A percentile compares a stretch with the other conserved stretches of the same genome.
phyloP scores from a whole-genome alignment of 2,329 filamentous ascomycete species.

The Penicillium sp. region DNA sequence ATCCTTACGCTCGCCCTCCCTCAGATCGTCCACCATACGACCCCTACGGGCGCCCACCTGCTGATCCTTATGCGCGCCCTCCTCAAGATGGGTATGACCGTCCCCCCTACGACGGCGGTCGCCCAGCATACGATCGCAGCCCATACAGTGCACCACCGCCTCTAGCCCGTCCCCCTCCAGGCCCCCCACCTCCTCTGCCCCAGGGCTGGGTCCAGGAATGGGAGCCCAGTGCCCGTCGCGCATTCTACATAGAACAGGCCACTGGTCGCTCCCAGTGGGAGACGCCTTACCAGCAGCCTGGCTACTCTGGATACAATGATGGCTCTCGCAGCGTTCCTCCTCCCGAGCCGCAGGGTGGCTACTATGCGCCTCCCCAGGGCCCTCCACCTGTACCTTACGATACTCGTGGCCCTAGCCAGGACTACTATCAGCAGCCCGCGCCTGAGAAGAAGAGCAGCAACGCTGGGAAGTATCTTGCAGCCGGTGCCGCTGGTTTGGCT shows the following conservation, averaged over 20 bases:
- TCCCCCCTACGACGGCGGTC: constrained; percentile 25
- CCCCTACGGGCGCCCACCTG: constrained; percentile 11
- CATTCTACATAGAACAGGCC: constrained; percentile 64
- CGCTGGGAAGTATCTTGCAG: constrained; percentile 54
- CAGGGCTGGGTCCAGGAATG: constrained; percentile 64
- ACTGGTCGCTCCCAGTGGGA: constrained; percentile 67
- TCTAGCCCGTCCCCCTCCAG: constrained; percentile 33
- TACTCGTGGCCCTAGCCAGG: constrained; percentile 9
- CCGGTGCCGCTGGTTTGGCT: constrained; percentile 59
- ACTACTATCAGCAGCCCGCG: constrained; percentile 17
- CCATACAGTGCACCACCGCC: constrained; percentile 29
- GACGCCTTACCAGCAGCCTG: constrained; percentile 44
- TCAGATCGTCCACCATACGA: constrained; percentile 16
- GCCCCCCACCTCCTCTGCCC: constrained; percentile 54
- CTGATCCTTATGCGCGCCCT: constrained; percentile 15
- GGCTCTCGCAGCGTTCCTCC: constrained; percentile 28
- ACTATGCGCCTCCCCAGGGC: constrained; percentile 22
- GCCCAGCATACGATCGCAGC: constrained; percentile 33
- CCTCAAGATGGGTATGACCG: constrained; percentile 12
- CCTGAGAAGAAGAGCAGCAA: constrained; percentile 46
- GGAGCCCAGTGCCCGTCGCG: constrained; percentile 61
- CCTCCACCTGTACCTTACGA: constrained; percentile 25
- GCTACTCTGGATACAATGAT: constrained; percentile 24
- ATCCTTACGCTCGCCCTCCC: constrained; percentile 26
- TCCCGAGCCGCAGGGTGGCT: constrained; percentile 23